A percentile compares a stretch with the other conserved stretches of the same genome.
These are phyloP conservation scores for Paramecium pentaurelia DNA, from an alignment of 73 alveolate genomes.

Conservation along the genomic window DNA sequence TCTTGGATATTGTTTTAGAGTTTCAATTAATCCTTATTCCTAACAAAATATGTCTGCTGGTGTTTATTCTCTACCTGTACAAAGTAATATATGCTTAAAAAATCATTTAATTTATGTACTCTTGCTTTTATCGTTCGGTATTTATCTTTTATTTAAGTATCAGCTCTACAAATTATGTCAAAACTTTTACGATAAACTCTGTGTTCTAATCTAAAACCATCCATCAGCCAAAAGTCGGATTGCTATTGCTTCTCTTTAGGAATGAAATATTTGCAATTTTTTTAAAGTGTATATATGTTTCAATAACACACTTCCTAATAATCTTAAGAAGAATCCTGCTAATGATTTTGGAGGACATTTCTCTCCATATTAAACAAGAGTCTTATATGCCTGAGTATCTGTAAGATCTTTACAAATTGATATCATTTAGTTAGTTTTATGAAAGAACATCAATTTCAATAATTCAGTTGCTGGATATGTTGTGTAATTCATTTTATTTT, in stretches of 20 bases:
- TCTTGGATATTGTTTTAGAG: background rate
- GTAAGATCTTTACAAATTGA: conserved; percentile 16
- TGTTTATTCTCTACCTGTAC: conserved; percentile 29
- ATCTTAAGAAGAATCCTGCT: conserved; percentile 33
- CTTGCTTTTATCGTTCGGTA: background rate
- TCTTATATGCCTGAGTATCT: conserved; percentile 36
- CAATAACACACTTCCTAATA: background rate
- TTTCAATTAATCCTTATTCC: background rate
- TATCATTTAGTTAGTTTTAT: background rate
- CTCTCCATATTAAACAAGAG: conserved; percentile 39
- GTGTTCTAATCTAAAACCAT: conserved; percentile 1
- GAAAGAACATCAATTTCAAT: conserved; percentile 23
- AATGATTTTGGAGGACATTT: conserved; percentile 34
- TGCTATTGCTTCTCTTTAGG: background rate
- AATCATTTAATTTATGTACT: background rate
- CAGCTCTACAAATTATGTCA: background rate
- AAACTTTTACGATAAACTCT: background rate
- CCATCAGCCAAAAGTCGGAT: conserved; percentile 18
- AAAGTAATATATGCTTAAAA: background rate
- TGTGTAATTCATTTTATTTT: conserved; percentile 7
- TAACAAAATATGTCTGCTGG: background rate
- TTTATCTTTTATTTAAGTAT: conserved; percentile 15
- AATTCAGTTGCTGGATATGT: conserved; percentile 11
- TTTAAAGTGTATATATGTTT: conserved; percentile 5
- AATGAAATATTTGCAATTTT: background rate